Percentiles rank a stretch among this genome's conserved stretches.
Evolutionary conservation across 805 yeast species (phyloP).

Genomic region (Lachancea meyersii): DNA sequence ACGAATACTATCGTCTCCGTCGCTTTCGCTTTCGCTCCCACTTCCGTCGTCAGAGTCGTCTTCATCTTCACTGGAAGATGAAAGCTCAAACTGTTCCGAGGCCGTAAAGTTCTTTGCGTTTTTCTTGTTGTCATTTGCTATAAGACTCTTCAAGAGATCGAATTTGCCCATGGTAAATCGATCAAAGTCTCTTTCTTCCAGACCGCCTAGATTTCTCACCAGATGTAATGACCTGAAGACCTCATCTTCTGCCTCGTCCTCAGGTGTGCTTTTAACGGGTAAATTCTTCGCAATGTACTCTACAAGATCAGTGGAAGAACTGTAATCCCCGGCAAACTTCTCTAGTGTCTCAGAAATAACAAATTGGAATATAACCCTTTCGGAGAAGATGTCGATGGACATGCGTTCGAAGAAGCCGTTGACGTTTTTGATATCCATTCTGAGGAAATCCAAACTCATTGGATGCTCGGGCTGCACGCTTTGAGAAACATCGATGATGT

Average conservation of each 20-base stretch:
- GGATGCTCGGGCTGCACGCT: slow-evolving; percentile 98
- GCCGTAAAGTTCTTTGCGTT: slow-evolving; percentile 20
- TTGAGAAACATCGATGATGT: slow-evolving; percentile 94
- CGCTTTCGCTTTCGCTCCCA: slow-evolving; percentile 28
- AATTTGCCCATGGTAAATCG: slow-evolving; percentile 75
- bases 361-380: slow-evolving; percentile 73
- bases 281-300: slow-evolving; percentile 38
- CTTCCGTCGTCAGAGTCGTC: slow-evolving; percentile 24
- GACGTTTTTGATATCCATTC: slow-evolving; percentile 97
- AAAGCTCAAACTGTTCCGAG: slow-evolving; percentile 16
- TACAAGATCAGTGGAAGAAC: slow-evolving; percentile 31
- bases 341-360: slow-evolving; percentile 50
- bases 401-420: slow-evolving; percentile 77
- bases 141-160: slow-evolving; percentile 63
- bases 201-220: slow-evolving; percentile 71
- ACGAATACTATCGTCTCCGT: slow-evolving; percentile 31
- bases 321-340: slow-evolving; percentile 34
- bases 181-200: slow-evolving; percentile 85
- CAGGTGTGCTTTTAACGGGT: slow-evolving; percentile 50
- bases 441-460: slow-evolving; percentile 84
- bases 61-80: slow-evolving; percentile 29
- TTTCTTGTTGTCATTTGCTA: slow-evolving; percentile 37
- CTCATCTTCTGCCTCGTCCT: slow-evolving; percentile 69
- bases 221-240: slow-evolving; percentile 76
- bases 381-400: slow-evolving; percentile 73